phyloP scores from a whole-genome alignment of 129 eudicot species.

The Saussurea involucrata region DNA sequence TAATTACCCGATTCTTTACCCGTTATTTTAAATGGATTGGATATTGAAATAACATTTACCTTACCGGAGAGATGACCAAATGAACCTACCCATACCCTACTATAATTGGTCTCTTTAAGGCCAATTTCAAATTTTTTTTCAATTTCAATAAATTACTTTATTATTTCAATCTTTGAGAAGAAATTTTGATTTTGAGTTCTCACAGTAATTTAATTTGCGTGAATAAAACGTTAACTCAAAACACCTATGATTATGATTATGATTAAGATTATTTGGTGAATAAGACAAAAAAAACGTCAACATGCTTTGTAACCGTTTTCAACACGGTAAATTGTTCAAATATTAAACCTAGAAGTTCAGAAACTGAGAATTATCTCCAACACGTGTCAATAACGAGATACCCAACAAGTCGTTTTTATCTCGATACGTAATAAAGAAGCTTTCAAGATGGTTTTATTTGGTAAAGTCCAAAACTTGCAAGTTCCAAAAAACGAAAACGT shows the following conservation, averaged over 20 bases:
- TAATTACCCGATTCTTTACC: too few species aligned
- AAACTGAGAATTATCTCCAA: neutral
- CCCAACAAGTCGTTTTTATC: neutral
- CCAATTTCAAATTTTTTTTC: too few species aligned
- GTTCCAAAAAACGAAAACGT: neutral
- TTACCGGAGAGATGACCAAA: too few species aligned
- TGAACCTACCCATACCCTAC: too few species aligned
- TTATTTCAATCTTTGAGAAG: too few species aligned
- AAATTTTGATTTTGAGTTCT: neutral
- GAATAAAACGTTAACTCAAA: neutral
- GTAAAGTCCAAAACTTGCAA: neutral
- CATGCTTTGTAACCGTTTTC: neutral
- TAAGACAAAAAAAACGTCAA: neutral
- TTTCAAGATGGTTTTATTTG: neutral
- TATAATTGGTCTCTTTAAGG: too few species aligned
- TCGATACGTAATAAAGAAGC: neutral
- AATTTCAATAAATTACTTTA: too few species aligned
- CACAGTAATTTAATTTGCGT: neutral
- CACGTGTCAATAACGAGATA: neutral
- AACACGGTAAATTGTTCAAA: neutral
- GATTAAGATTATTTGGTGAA: neutral
- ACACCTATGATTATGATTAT: neutral
- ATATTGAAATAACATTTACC: too few species aligned
- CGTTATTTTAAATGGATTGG: too few species aligned
- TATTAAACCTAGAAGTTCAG: neutral